phyloP scores from a whole-genome alignment of 2,329 filamentous ascomycete species.

The Pleomassaria siparia region DNA sequence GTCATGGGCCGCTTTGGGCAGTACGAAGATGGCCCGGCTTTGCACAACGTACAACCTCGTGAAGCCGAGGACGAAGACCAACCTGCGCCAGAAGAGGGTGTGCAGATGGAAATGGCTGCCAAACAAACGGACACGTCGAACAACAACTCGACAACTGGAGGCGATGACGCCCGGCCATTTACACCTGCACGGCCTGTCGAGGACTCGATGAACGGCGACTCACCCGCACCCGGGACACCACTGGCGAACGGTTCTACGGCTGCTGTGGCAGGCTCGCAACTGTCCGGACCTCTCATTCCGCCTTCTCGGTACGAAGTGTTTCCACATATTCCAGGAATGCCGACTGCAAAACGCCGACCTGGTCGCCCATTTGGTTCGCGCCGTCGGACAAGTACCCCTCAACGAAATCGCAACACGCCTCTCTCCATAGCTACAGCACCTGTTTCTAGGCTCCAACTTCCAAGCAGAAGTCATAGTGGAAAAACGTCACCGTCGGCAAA shows the following conservation, averaged over 20 bases:
- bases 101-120: slow-evolving; percentile 38
- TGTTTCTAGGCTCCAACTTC: slow-evolving; percentile 34
- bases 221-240: slow-evolving; percentile 35
- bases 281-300: slow-evolving; percentile 56
- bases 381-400: slow-evolving; percentile 39
- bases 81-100: slow-evolving; percentile 46
- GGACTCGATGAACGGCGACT: slow-evolving; percentile 32
- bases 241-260: slow-evolving; percentile 33
- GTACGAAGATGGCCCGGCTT: slow-evolving; percentile 76
- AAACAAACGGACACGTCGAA: slow-evolving; percentile 26
- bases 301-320: slow-evolving; percentile 76
- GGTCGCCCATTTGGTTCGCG: slow-evolving; percentile 42
- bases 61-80: slow-evolving; percentile 58
- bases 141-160: slow-evolving; percentile 11
- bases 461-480: slow-evolving; percentile 23
- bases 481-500: slow-evolving; percentile 35
- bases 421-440: slow-evolving; percentile 35
- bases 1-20: slow-evolving; percentile 88
- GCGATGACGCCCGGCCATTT: slow-evolving; percentile 13
- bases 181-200: slow-evolving; percentile 28
- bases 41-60: slow-evolving; percentile 84
- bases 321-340: slow-evolving; percentile 62
- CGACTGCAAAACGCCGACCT: slow-evolving; percentile 36
- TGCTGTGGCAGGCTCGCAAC: slow-evolving; percentile 33
- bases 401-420: slow-evolving; percentile 29